Percentiles rank a stretch among this genome's conserved stretches.
Evolutionary conservation across 2,329 filamentous ascomycete genomes (phyloP).

Genomic region (Shiraia sp.): DNA sequence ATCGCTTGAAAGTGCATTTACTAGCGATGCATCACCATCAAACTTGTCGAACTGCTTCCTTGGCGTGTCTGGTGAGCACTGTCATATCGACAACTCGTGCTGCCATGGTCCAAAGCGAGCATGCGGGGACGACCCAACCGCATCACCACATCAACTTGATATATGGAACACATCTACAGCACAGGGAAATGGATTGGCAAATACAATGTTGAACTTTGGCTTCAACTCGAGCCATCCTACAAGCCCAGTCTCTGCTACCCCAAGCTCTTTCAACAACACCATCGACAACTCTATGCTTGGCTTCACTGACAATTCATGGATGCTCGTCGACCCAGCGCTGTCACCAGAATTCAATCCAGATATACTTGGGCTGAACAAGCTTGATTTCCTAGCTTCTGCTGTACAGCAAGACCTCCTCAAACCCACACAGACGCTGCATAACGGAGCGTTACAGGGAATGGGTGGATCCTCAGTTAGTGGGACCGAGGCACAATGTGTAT

Average conservation of each 20-base stretch:
- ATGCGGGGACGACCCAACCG: constrained; percentile 32
- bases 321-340: constrained; percentile 32
- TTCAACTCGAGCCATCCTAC: constrained; percentile 24
- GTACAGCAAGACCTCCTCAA: constrained; percentile 32
- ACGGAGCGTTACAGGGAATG: constrained; percentile 2
- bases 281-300: constrained; percentile 22
- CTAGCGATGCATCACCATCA: constrained; percentile 27
- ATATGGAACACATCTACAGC: constrained; percentile 33
- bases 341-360: constrained; percentile 15
- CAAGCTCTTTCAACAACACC: constrained; percentile 10
- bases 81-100: constrained; percentile 42
- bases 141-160: constrained; percentile 29
- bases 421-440: constrained; percentile 13
- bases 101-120: constrained; percentile 36
- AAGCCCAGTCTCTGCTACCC: constrained; percentile 24
- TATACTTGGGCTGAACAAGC: constrained; percentile 21
- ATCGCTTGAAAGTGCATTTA: constrained; percentile 35
- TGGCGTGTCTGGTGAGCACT: constrained; percentile 37
- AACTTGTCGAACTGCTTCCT: constrained; percentile 30
- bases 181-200: constrained; percentile 31
- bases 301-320: constrained; percentile 31
- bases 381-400: constrained; percentile 35
- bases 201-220: constrained; percentile 30
- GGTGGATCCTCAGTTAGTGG: too few species aligned
- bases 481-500: constrained; percentile 20